Evolutionary conservation across 768 basidiomycete species (phyloP).

Genomic region (Collybia sp.): DNA sequence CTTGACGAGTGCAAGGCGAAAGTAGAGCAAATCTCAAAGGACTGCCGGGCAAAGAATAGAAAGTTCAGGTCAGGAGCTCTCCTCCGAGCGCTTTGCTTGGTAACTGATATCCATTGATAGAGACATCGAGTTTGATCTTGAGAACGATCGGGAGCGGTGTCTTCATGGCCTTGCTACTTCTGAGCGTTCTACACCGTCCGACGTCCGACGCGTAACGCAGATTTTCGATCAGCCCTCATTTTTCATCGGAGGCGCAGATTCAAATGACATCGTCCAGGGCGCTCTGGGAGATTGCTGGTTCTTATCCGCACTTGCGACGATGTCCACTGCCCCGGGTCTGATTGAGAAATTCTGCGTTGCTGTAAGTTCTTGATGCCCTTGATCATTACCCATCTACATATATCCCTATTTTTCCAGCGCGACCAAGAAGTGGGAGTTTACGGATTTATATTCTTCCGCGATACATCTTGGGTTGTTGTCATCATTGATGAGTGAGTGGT

Average conservation of each 20-base stretch:
- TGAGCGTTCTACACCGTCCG: slow-evolving; percentile 20
- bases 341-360: slow-evolving; percentile 51
- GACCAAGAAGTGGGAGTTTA: slow-evolving; percentile 52
- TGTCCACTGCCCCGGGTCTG: slow-evolving; percentile 37
- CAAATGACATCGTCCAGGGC: slow-evolving; percentile 46
- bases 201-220: slow-evolving; percentile 42
- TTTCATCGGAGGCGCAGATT: slow-evolving; percentile 37
- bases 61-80: slow-evolving; percentile 35
- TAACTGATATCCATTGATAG: slow-evolving; percentile 17
- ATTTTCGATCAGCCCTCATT: slow-evolving; percentile 50
- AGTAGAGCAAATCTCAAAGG: slow-evolving; percentile 36
- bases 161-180: slow-evolving; percentile 28
- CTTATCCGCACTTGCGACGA: slow-evolving; percentile 44
- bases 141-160: slow-evolving; percentile 33
- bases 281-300: slow-evolving; percentile 52
- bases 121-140: slow-evolving; percentile 54
- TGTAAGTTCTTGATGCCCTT: slow-evolving; percentile 18
- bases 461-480: slow-evolving; percentile 45
- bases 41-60: slow-evolving; percentile 37
- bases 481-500: slow-evolving; percentile 52
- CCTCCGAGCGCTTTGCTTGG: neutral
- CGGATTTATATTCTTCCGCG: slow-evolving; percentile 54
- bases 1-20: slow-evolving; percentile 33
- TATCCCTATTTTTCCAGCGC: slow-evolving; percentile 21
- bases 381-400: neutral